Evolutionary conservation across 352 stramenopile species (phyloP).

Genomic region (Globisporangium perplexum): DNA sequence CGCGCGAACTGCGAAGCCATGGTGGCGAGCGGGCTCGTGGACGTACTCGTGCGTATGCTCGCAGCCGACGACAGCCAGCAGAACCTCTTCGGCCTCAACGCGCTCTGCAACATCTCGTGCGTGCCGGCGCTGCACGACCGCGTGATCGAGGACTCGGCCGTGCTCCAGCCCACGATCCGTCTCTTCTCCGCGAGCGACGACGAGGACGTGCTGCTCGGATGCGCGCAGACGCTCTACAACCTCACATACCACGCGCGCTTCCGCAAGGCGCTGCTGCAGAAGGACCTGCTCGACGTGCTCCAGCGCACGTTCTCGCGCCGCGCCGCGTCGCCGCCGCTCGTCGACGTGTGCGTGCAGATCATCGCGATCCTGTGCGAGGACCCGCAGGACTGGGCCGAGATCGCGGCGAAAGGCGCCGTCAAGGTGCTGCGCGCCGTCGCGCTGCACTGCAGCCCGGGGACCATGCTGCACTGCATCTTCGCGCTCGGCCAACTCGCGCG

Average conservation of each 20-base stretch:
- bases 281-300: slow-evolving; percentile 43
- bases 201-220: slow-evolving; percentile 50
- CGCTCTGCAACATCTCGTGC: slow-evolving; percentile 75
- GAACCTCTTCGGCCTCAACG: slow-evolving; percentile 66
- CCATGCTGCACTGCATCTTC: slow-evolving; percentile 52
- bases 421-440: slow-evolving; percentile 46
- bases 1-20: slow-evolving; percentile 73
- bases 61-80: slow-evolving; percentile 43
- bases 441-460: slow-evolving; percentile 15
- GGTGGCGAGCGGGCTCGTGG: slow-evolving; percentile 51
- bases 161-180: slow-evolving; percentile 41
- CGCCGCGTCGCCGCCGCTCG: slow-evolving; percentile 23
- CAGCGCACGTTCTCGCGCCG: slow-evolving; percentile 30
- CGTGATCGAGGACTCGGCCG: slow-evolving; percentile 45
- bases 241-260: slow-evolving; percentile 56
- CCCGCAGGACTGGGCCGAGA: slow-evolving; percentile 31
- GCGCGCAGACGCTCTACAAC: slow-evolving; percentile 65
- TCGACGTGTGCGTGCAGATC: slow-evolving; percentile 61
- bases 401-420: slow-evolving; percentile 50
- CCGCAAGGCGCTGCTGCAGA: slow-evolving; percentile 50
- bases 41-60: slow-evolving; percentile 63
- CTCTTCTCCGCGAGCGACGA: slow-evolving; percentile 39
- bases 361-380: slow-evolving; percentile 70
- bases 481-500: slow-evolving; percentile 63
- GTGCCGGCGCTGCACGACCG: slow-evolving; percentile 59